These are phyloP conservation scores for Xylaria sp. DNA, from an alignment of 2,329 filamentous ascomycete genomes.

Conservation along the genomic window DNA sequence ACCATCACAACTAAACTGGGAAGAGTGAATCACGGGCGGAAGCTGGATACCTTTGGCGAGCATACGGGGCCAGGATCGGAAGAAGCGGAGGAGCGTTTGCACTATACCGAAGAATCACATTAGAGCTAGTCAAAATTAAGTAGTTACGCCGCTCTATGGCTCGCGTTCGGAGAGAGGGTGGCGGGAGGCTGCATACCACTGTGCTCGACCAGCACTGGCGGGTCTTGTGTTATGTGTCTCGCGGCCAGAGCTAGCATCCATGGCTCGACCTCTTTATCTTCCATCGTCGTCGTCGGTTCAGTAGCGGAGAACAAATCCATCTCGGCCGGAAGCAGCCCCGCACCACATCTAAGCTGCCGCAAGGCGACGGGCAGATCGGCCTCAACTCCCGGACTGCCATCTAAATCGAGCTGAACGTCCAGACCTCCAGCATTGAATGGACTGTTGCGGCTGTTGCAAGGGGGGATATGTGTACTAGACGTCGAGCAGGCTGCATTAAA, in stretches of 20 bases:
- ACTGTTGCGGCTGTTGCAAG: constrained; percentile 4
- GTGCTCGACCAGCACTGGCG: constrained; percentile 31
- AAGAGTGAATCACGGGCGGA: constrained; percentile 51
- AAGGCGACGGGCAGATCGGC: background rate
- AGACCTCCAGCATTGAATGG: constrained; percentile 11
- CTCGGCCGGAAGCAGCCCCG: background rate
- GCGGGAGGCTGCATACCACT: constrained; percentile 25
- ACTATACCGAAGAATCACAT: constrained; percentile 9
- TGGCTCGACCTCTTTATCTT: constrained; percentile 18
- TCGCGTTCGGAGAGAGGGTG: background rate
- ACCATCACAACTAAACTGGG: constrained; percentile 34
- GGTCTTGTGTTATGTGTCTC: constrained; percentile 8
- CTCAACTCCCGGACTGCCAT: constrained; percentile 6
- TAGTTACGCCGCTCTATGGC: background rate
- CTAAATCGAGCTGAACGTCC: constrained; percentile 9
- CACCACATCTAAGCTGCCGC: background rate
- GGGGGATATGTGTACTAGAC: background rate
- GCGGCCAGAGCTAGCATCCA: constrained; percentile 31
- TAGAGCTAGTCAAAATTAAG: background rate
- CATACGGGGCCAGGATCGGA: constrained; percentile 53
- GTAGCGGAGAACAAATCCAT: background rate
- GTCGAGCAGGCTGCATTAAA: constrained; percentile 3
- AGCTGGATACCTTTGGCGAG: constrained; percentile 51
- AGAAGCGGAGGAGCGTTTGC: constrained; percentile 48
- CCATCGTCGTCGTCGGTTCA: background rate